Conservation (phyloP, 2,329 filamentous ascomycete species). For the Ilyonectria mors-panacis region DNA sequence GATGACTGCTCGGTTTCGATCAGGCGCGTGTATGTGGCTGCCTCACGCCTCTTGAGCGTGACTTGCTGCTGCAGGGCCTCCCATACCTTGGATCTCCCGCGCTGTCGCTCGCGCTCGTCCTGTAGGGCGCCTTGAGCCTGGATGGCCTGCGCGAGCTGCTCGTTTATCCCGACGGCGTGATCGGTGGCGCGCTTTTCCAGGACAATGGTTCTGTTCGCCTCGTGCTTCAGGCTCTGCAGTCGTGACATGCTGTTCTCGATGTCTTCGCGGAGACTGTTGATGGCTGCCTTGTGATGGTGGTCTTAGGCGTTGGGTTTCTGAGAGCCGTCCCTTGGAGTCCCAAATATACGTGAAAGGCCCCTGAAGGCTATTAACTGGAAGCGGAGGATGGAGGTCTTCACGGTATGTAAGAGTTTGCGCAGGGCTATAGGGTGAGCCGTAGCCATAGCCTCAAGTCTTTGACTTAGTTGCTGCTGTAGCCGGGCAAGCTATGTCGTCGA, state of each 20-base stretch:
- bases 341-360: neutral
- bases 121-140: constrained; percentile 6
- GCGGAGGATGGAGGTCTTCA: constrained; percentile 2
- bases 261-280: constrained; percentile 13
- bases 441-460: constrained; percentile 4
- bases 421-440: neutral
- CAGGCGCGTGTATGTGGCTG: constrained; percentile 7
- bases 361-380: constrained; percentile 7
- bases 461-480: constrained; percentile 12
- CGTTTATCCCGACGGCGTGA: neutral
- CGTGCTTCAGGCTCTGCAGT: constrained; percentile 5
- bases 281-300: constrained; percentile 1
- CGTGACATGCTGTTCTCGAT: constrained; percentile 7
- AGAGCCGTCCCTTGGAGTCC: neutral
- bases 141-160: constrained; percentile 9
- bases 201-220: neutral
- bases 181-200: neutral
- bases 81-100: too few species aligned
- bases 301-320: constrained; percentile 4
- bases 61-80: too few species aligned
- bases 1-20: constrained; percentile 14
- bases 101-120: too few species aligned
- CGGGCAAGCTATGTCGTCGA: constrained; percentile 14
- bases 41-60: constrained; percentile 16
- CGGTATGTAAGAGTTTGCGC: constrained; percentile 10